Base-by-base conservation (phyloP, 129 eudicot species). In the Rutidosis leptorrhynchoides region DNA sequence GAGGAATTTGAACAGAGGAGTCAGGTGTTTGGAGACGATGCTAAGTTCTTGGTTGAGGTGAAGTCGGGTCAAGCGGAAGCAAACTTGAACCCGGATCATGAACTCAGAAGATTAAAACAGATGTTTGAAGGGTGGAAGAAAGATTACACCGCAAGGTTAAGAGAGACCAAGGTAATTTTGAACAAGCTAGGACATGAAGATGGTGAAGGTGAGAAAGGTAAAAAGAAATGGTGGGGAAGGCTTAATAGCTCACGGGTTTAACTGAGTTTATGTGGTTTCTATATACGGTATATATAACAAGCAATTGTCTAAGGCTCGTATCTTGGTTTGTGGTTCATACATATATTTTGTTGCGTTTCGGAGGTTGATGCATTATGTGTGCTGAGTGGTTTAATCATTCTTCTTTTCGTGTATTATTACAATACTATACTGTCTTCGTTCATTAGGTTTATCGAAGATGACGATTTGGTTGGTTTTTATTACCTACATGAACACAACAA, bases 61-160 rank as follows among this genome's bases (percentile, higher is more conserved):
- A 93, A 93, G 55, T 88, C 96, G 1, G 96, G 98, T 46, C 92
- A 88, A 64, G 79, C 71, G 0, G 98, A 93, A 0, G 98, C 95
- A 0, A 82, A 69, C 46, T 76, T 88, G 86, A 77, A 84, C 62
- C 96, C 98, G 7, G 96, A 93, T 73, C 89, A 74, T 4, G 98
- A 93, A 65, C 90, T 93, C 6, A 42, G 87, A 64, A 80, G 95
- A 75, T 62, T 93, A 74, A 93, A 88, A 68, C 87, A 82, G 49
- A 88, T 85, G 96, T 93, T 93, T 67, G 98, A 93, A 54, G 80
- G 95, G 5, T 93, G 98, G 98, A 93, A 93, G 85, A 93, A 93
- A 68, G 98, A 93, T 74, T 93, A 93, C 17, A 85, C 86, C 0
- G 55, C 84, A n/a, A 78, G 98, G 35, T 62, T 93, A 68, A 78